phyloP scores from a whole-genome alignment of 2,329 filamentous ascomycete species.

The Monilinia laxa region DNA sequence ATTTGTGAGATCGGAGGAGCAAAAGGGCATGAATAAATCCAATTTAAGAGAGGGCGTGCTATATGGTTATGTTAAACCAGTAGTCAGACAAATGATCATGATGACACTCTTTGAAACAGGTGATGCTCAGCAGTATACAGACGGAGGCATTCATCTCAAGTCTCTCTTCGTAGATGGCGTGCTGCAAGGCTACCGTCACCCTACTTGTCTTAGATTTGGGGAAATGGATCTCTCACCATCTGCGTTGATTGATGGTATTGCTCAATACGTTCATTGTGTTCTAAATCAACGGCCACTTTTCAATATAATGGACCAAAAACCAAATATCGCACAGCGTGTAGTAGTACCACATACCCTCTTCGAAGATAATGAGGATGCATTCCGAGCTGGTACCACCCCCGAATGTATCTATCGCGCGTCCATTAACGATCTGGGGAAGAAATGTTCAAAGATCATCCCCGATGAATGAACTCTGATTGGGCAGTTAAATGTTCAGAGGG shows the following conservation, averaged over 20 bases:
- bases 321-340: slow-evolving; percentile 1
- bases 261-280: background rate
- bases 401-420: background rate
- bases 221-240: background rate
- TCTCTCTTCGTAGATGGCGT: background rate
- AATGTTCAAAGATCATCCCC: background rate
- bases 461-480: slow-evolving; percentile 14
- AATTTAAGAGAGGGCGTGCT: background rate
- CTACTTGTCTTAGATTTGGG: background rate
- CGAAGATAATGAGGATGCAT: background rate
- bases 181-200: background rate
- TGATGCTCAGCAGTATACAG: background rate
- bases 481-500: too few species aligned
- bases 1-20: background rate
- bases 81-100: background rate
- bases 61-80: slow-evolving; percentile 8
- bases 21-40: background rate
- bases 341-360: background rate
- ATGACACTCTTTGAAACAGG: background rate
- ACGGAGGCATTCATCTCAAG: background rate
- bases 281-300: background rate
- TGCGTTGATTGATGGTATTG: slow-evolving; percentile 11
- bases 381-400: background rate
- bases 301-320: background rate
- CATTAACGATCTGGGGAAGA: background rate